Evolutionary conservation across 768 basidiomycete species (phyloP), one percentile per base, ranked within the genome.

Genomic region (Albatrellus ellisii): DNA sequence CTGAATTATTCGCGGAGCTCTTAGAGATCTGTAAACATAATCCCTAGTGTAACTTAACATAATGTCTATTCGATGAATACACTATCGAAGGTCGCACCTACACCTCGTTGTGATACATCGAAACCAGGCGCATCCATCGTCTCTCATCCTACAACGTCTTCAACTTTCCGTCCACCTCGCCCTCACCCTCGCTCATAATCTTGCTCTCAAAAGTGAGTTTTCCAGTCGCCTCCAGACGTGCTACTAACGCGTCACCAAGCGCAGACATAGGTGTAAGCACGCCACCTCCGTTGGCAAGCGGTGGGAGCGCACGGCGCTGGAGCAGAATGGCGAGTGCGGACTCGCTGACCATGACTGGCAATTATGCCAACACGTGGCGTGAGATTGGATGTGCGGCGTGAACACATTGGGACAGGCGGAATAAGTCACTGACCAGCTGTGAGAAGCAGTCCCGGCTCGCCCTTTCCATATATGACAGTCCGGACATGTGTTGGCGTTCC

Each of bases 201-300:
- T 39, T 26, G 38, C 38, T 27, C 4, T 39, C 38, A 49, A 84
- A 73, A 41, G 69, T 59, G 39, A 88, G 71, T 39, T 60, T 56
- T 0, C 73, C 77, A 6, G 68, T 74, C 17, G 60, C 63, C 45
- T 72, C 68, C 47, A 95, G 56, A 15, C 91, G 67, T 49, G 73
- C 69, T 26, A 90, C 62, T 27, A 92, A 58, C 6, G 75, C 72
- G 46, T 84, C 75, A 12, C 90, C 91, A 43, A 94, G 69, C 1
- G 85, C 91, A 4, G 74, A 76, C 59, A 80, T 73, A 0, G 91
- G 80, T 2, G 92, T 97, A 37, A 95, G 63, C 2, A 91, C 60
- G 1, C 92, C 91, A 10, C 90, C 91, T 35, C 65, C 58, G 37
- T 62, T 65, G 3, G 72, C 78, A 6, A 79, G 56, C 1, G 64